phyloP scores from a whole-genome alignment of 768 basidiomycete genomes.

The Lenzites betulinus region DNA sequence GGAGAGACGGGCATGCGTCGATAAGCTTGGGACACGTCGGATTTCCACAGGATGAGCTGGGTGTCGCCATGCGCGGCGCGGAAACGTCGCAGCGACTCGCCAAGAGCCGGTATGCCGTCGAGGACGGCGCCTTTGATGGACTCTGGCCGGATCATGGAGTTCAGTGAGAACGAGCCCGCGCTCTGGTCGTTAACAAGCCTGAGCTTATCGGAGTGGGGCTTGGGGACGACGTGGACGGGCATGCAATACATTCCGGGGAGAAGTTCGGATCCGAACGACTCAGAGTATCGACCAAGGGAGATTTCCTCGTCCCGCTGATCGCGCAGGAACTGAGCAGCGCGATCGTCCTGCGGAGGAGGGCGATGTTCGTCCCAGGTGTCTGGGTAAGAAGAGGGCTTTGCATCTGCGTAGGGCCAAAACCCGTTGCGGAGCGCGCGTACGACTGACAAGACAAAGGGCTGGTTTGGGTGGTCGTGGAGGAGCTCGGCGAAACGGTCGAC shows the following conservation, averaged over 20 bases:
- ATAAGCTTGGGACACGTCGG: conserved; percentile 29
- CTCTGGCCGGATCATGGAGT: too few relatives aligned
- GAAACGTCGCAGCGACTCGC: conserved; percentile 18
- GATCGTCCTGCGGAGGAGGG: neutral
- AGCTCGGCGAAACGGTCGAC: conserved; percentile 33
- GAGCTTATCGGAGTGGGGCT: conserved; percentile 36
- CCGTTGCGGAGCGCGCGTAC: conserved; percentile 30
- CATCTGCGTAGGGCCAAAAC: too few relatives aligned
- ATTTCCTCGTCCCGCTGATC: conserved; percentile 23
- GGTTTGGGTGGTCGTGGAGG: too few relatives aligned
- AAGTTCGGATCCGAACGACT: conserved; percentile 36
- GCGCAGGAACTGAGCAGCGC: neutral
- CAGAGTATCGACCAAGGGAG: conserved; percentile 22
- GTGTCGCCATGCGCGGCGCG: neutral
- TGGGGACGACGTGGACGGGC: conserved; percentile 44
- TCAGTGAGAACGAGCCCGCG: conserved; percentile 28
- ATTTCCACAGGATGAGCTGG: conserved; percentile 24
- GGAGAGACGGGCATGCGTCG: conserved; percentile 29
- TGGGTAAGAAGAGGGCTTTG: conserved; percentile 25
- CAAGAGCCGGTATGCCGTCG: too few relatives aligned
- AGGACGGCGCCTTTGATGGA: too few relatives aligned
- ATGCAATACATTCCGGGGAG: too few relatives aligned
- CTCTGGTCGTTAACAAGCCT: conserved; percentile 44
- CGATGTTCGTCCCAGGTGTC: conserved; percentile 24
- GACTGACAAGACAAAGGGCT: conserved; percentile 39